A percentile compares a stretch with the other conserved stretches of the same genome.
Conservation (phyloP, 2,329 filamentous ascomycete species). For the Dactylellina leptospora region DNA sequence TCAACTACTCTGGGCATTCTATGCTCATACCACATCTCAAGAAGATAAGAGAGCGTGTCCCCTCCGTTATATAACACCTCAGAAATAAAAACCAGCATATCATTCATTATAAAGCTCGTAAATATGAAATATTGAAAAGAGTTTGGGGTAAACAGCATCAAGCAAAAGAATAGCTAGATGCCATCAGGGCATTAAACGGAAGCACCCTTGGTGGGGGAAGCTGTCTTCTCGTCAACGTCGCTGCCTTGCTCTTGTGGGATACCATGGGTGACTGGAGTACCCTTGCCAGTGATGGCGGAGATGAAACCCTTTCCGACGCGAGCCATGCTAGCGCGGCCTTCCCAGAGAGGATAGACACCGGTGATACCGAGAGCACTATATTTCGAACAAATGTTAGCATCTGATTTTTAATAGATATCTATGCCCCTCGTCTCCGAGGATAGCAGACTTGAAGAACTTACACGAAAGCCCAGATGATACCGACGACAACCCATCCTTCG, state of each 20-base stretch:
- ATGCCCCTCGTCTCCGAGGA: too few relatives aligned
- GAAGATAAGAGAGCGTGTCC: too few relatives aligned
- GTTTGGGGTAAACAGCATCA: not conserved
- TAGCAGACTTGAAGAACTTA: constrained; percentile 25
- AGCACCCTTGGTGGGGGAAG: constrained; percentile 8
- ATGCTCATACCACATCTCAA: too few relatives aligned
- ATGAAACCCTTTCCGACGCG: constrained; percentile 54
- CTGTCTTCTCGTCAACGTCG: constrained; percentile 39
- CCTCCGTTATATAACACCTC: too few relatives aligned
- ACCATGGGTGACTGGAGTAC: constrained; percentile 34
- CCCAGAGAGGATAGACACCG: constrained; percentile 81
- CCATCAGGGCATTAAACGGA: constrained; percentile 16
- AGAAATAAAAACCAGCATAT: constrained; percentile 14
- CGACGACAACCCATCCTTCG: constrained; percentile 79
- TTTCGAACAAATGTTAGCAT: too few relatives aligned
- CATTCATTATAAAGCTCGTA: constrained; percentile 35
- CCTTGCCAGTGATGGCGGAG: constrained; percentile 29
- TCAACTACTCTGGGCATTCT: too few relatives aligned
- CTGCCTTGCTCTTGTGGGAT: constrained; percentile 48
- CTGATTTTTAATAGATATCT: too few relatives aligned
- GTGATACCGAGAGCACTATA: constrained; percentile 64
- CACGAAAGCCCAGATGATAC: constrained; percentile 81
- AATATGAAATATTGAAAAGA: constrained; percentile 17
- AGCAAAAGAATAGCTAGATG: not conserved
- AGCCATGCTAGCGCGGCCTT: constrained; percentile 74